phyloP scores from a whole-genome alignment of 306 rosid genomes.

The Quercus gilva region DNA sequence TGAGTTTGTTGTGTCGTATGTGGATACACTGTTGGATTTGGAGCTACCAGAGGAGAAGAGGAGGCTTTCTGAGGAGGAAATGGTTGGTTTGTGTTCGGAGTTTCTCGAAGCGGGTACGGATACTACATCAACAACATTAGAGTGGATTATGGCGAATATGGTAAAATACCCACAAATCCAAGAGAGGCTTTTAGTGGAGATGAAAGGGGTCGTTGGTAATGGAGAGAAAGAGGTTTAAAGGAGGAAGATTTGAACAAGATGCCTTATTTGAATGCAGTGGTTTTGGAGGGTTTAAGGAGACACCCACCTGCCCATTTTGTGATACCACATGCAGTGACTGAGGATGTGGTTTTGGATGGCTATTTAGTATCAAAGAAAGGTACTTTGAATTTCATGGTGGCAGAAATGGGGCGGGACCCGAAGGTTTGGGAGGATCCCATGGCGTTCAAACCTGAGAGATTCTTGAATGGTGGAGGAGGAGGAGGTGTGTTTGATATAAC shows the following conservation, averaged over 20 bases:
- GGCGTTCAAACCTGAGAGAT: constrained; percentile 44
- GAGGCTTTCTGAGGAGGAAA: background rate
- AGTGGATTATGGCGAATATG: background rate
- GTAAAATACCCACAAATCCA: background rate
- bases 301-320: background rate
- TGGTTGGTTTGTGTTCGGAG: background rate
- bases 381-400: background rate
- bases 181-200: background rate
- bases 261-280: background rate
- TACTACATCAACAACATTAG: background rate
- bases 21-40: background rate
- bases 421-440: constrained; percentile 15
- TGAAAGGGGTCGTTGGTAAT: background rate
- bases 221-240: constrained; percentile 17
- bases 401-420: background rate
- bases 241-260: constrained; percentile 32
- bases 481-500: constrained; percentile 23
- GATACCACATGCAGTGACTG: constrained; percentile 14
- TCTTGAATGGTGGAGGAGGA: constrained; percentile 5
- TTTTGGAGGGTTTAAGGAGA: background rate
- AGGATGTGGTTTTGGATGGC: constrained; percentile 25
- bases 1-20: background rate
- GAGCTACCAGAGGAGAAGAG: background rate
- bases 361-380: constrained; percentile 17
- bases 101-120: background rate